Conservation (phyloP, 495 filamentous ascomycete species). For the Chaetomium fimeti region DNA sequence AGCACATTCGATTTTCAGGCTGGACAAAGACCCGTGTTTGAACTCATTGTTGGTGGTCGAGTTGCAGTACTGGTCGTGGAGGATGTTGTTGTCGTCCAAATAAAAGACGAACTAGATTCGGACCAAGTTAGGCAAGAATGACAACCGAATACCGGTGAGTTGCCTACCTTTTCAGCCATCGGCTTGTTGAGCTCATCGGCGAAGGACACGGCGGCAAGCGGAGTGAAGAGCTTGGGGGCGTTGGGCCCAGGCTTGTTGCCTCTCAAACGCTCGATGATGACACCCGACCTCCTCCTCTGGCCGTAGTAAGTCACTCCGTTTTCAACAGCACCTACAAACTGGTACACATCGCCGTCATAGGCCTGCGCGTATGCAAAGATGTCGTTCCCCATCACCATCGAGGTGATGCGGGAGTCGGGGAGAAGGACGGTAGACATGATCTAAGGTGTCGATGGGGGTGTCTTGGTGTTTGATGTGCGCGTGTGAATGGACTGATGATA, state of each 20-base stretch:
- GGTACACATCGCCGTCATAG: slow-evolving; percentile 2
- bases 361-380: slow-evolving; percentile 1
- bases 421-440: background rate
- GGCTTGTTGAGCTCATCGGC: slow-evolving; percentile 1
- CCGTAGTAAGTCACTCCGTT: slow-evolving; percentile 7
- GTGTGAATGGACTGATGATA: background rate
- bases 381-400: slow-evolving; percentile 6
- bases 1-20: slow-evolving; percentile 7
- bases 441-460: background rate
- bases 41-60: slow-evolving; percentile 8
- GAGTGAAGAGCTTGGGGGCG: slow-evolving; percentile 8
- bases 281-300: slow-evolving; percentile 7
- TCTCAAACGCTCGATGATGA: slow-evolving; percentile 7
- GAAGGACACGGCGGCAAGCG: slow-evolving; percentile 3
- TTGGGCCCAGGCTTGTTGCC: slow-evolving; percentile 8
- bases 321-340: slow-evolving; percentile 1
- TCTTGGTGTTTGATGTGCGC: background rate
- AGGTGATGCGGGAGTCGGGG: slow-evolving; percentile 1
- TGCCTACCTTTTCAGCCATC: slow-evolving; percentile 1
- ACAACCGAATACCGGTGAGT: background rate
- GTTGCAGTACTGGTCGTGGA: slow-evolving; percentile 10
- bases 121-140: background rate
- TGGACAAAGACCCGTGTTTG: slow-evolving; percentile 2
- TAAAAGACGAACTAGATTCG: slow-evolving; percentile 11
- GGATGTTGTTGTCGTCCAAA: slow-evolving; percentile 6